Evolutionary conservation across 345 rosid species (phyloP).

Genomic region (Anacardium occidentale): DNA sequence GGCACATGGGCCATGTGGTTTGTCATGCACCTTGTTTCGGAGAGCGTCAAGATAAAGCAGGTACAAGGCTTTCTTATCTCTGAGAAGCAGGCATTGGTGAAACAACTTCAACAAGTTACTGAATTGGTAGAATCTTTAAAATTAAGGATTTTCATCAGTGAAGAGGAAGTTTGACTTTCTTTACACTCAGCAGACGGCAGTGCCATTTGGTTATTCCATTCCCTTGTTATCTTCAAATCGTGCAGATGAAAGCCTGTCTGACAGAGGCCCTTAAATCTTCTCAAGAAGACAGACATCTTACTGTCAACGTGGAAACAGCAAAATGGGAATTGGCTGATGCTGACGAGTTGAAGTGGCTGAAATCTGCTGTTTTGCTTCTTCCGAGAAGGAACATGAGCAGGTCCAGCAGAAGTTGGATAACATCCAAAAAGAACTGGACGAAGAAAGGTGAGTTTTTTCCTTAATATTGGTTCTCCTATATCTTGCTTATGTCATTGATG

Average conservation of each 20-base stretch:
- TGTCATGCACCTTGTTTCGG: conserved; percentile 84
- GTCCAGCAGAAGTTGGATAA: conserved; percentile 58
- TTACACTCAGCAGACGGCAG: no score
- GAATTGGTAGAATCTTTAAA: conserved; percentile 56
- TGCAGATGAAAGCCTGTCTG: conserved; percentile 74
- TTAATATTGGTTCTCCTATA: conserved; percentile 1
- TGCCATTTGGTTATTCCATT: background rate
- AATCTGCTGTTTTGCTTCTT: conserved; percentile 59
- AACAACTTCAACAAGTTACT: conserved; percentile 73
- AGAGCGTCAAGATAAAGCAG: conserved; percentile 90
- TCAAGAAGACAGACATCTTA: conserved; percentile 75
- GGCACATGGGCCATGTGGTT: conserved; percentile 9
- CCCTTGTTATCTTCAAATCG: conserved; percentile 12
- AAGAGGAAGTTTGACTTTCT: conserved; percentile 62
- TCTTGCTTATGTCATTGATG: background rate
- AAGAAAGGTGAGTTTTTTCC: conserved; percentile 60
- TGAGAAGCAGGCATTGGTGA: conserved; percentile 70
- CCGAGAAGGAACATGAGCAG: conserved; percentile 84
- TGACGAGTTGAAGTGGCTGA: conserved; percentile 85
- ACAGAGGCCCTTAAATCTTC: conserved; percentile 56
- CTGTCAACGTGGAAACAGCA: conserved; percentile 56
- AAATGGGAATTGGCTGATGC: conserved; percentile 80
- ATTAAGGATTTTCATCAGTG: conserved; percentile 58
- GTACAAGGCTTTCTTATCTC: conserved; percentile 60
- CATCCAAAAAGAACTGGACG: conserved; percentile 48